Evolutionary conservation across 1,284 basidiomycete genomes (phyloP).

Genomic region (Exobasidium cylindrosporum): DNA sequence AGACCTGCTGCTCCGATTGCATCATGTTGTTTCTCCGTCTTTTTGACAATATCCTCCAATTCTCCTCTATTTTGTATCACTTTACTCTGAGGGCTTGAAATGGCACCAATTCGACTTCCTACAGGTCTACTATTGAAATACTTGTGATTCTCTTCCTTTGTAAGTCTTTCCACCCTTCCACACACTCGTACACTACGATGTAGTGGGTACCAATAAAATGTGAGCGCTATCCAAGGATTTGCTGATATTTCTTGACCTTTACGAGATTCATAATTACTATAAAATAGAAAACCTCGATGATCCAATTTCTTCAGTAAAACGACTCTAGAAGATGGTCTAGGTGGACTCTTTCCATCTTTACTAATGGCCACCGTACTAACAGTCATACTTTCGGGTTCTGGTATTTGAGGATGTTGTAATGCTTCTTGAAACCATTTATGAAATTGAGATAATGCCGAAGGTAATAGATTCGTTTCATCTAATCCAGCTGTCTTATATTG

Average conservation of each 20-base stretch:
- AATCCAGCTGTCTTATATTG: slow-evolving; percentile 49
- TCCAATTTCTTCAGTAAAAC: slow-evolving; percentile 84
- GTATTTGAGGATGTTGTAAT: slow-evolving; percentile 27
- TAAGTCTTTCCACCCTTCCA: slow-evolving; percentile 76
- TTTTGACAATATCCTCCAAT: slow-evolving; percentile 65
- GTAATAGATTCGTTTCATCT: slow-evolving; percentile 24
- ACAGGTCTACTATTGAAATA: slow-evolving; percentile 83
- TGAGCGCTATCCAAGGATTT: slow-evolving; percentile 69
- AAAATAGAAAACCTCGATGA: slow-evolving; percentile 81
- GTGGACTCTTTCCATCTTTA: slow-evolving; percentile 11
- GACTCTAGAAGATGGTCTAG: slow-evolving; percentile 73
- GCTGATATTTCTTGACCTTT: slow-evolving; percentile 76
- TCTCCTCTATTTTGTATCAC: slow-evolving; percentile 68
- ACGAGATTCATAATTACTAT: slow-evolving; percentile 89
- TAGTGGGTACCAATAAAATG: slow-evolving; percentile 88
- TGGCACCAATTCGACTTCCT: slow-evolving; percentile 82
- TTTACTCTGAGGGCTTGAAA: slow-evolving; percentile 83
- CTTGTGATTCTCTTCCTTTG: slow-evolving; percentile 68
- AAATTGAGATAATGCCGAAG: slow-evolving; percentile 46
- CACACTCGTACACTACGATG: slow-evolving; percentile 78
- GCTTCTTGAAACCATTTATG: slow-evolving; percentile 47
- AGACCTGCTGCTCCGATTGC: slow-evolving; percentile 56
- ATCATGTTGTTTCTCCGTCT: slow-evolving; percentile 66
- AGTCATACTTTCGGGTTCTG: slow-evolving; percentile 53
- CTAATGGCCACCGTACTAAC: slow-evolving; percentile 29